Conservation (phyloP, 2,329 filamentous ascomycete species). For the Pseudofabraea citricarpa region DNA sequence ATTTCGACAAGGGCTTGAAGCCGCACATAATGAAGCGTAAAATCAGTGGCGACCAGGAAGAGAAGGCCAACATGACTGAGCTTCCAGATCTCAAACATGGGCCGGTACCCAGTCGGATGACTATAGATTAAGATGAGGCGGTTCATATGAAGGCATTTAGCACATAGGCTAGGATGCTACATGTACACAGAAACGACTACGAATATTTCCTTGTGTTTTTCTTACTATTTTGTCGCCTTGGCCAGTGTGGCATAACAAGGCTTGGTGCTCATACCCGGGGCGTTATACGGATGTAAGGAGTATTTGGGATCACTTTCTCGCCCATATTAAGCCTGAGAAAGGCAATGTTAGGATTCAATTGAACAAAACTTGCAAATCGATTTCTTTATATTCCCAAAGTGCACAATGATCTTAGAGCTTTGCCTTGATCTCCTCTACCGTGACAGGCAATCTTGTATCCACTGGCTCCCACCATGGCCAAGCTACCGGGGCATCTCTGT, state of each 20-base stretch:
- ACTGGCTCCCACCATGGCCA: conserved; percentile 59
- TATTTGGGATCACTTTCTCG: too few species aligned
- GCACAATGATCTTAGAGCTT: conserved; percentile 11
- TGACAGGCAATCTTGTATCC: conserved; percentile 32
- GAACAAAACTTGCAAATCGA: too few species aligned
- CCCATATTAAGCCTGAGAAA: too few species aligned
- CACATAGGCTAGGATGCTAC: conserved; percentile 15
- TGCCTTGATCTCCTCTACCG: conserved; percentile 13
- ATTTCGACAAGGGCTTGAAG: conserved; percentile 88
- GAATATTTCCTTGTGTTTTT: conserved; percentile 14
- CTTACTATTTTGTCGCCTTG: conserved; percentile 18
- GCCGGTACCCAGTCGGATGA: conserved; percentile 40
- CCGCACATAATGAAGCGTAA: conserved; percentile 68
- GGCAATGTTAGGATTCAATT: too few species aligned
- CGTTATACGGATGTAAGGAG: conserved; percentile 19
- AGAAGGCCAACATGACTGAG: conserved; percentile 42
- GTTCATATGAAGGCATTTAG: conserved; percentile 17
- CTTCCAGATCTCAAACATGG: conserved; percentile 33
- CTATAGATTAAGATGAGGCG: conserved; percentile 37
- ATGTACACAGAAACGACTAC: conserved; percentile 22
- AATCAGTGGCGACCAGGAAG: conserved; percentile 42
- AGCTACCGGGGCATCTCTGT: conserved; percentile 44
- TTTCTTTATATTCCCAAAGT: neutral
- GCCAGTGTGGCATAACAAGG: conserved; percentile 24
- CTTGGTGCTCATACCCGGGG: conserved; percentile 23